Evolutionary conservation across 2,329 filamentous ascomycete species (phyloP), one percentile per base, ranked within the genome.

Genomic region (Aspergillus sergii): DNA sequence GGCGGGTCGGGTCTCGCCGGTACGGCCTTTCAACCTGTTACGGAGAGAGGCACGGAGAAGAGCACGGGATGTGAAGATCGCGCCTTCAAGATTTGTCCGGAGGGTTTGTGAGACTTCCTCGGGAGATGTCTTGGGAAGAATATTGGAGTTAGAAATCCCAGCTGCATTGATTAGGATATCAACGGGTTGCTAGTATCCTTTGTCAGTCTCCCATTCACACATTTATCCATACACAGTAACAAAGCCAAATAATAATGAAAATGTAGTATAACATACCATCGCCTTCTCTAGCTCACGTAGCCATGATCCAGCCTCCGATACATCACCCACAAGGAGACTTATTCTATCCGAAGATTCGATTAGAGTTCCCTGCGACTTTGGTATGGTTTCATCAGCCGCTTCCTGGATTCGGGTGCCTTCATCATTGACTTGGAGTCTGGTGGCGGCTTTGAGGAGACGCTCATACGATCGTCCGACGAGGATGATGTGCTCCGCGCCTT

Each of bases 141-240:
- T 80, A 0, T 83, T 85, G 14, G 83, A 84, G 68, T 93, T 88
- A 0, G 89, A 83, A 26, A 93, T 82, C 11, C 93, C 93, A 0
- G 93, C 93, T 30, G 91, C 91, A 73, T 96, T 96, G 66, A 96
- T 84, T 1, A 96, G 84, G 34, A 94, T 81, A 70, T 86, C 80
- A 16, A 84, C 76, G 48, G 74, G 58, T 58, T 69, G 64, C 77
- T 80, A 36, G 39, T 1, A 12, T 57, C 1, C 11, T n/a, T 14
- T 32, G 30, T 26, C 16, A 36, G 23, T 51, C 45, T 16, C n/a
- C 8, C 67, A 26, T 64, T 46, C 23, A 4, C 16, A n/a, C 9
- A 16, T 39, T 26, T 3, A 51, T n/a, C 6, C 34, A 16, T 7
- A 16, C 12, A 5, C 34, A 16, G 16, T 36, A 36, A 36, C 34